Conservation (phyloP, 179 eudicot genomes). For the Silene noctiflora region DNA sequence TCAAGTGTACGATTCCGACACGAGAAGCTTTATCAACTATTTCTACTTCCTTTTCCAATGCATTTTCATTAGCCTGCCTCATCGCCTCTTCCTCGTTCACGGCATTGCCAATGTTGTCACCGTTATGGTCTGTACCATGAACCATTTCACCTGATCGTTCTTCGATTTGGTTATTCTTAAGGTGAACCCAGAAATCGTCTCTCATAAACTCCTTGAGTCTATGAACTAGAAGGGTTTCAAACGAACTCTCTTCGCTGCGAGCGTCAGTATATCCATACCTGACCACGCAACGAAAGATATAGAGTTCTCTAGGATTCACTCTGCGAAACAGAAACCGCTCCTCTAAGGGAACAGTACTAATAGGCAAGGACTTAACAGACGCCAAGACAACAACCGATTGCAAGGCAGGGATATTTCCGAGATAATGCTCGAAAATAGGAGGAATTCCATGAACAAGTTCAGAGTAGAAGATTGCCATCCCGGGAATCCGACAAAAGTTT, state of each 20-base stretch:
- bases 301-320: constrained; percentile 53
- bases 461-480: constrained; percentile 69
- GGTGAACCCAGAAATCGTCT: constrained; percentile 34
- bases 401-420: constrained; percentile 51
- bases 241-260: constrained; percentile 44
- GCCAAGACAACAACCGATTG: constrained; percentile 69
- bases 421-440: constrained; percentile 73
- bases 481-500: constrained; percentile 40
- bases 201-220: constrained; percentile 51
- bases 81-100: neutral
- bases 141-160: neutral
- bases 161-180: neutral
- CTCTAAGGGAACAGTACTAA: constrained; percentile 56
- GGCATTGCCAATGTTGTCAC: constrained; percentile 5
- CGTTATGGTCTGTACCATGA: neutral
- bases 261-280: constrained; percentile 69
- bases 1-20: constrained; percentile 55
- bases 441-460: constrained; percentile 84
- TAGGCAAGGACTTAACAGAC: constrained; percentile 59
- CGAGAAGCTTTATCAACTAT: constrained; percentile 45
- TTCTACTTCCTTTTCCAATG: constrained; percentile 36
- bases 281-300: constrained; percentile 69
- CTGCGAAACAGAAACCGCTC: constrained; percentile 66
- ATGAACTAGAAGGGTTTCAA: constrained; percentile 49
- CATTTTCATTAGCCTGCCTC: constrained; percentile 13